Evolutionary conservation across 2,329 filamentous ascomycete genomes (phyloP), one percentile per base, ranked within the genome.

Genomic region (Talaromyces sp.): DNA sequence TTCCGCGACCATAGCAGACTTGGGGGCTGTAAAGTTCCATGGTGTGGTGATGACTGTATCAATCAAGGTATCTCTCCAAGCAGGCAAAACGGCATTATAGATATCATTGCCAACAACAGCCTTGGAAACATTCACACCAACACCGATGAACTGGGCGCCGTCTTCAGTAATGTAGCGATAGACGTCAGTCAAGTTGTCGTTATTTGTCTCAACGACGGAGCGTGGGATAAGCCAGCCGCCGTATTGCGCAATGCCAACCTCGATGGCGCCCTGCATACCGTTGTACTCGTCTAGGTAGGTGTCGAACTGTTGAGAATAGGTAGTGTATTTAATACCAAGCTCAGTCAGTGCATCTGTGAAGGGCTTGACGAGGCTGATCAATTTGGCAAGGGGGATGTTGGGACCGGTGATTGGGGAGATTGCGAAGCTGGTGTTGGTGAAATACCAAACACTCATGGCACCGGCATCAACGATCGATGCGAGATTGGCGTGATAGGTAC

Each of bases 391-490:
- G 3, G 35, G 56, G 7, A 58, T 2, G 78, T 79, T 65, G 83
- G 80, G 69, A 80, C 78, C 43, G 82, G 85, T 62, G 4, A 52
- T n/a, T 2, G 45, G 60, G 5, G 49, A 43, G 9, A 56, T 45
- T 2, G 61, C 11, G 37, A 56, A 56, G n/a, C 47, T 56, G 9
- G 33, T 50, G 25, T 56, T 56, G 49, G 37, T 56, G 10, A 62
- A 43, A 22, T 62, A 62, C 60, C 47, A 62, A 6, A 62, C 33
- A 19, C 50, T 58, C 50, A 39, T 58, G 22, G 79, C 77, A 10
- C 85, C 85, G 1, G 80, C 75, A 66, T 85, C 83, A 17, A 84
- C 78, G 65, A 85, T 80, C 2, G 71, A 73, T 1, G 85, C 83
- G 7, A 85, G 78, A 10, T 77, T 73, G 0, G 79, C 78, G 4